Base-by-base conservation (phyloP, 345 rosid genomes). In the Aquilaria yunnanensis region DNA sequence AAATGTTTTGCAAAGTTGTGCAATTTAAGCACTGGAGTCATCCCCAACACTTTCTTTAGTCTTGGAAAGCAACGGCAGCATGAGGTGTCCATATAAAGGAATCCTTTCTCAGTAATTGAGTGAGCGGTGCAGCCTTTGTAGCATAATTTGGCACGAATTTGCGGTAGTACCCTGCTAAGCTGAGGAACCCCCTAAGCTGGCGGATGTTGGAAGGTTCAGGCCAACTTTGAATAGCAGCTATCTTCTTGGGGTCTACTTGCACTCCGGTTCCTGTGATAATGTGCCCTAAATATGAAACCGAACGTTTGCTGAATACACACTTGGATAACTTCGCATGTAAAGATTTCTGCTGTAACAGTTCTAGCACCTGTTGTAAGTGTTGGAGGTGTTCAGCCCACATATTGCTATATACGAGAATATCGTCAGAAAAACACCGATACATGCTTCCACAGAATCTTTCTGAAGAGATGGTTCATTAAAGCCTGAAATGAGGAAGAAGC, bases 261-360 rank as follows among this genome's bases (percentile, higher is more conserved):
- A 30, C 30, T 10, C 52, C 67, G 6, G 12, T 6, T 13, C 32
- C 50, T 12, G 50, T 10, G 2, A 63, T 34, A 14, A 54, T 32
- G 11, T 65, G 69, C 1, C 69, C 62, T 14, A 65, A 47, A 33
- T 57, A 65, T 0, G 54, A 50, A 0, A 64, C 29, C 6, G 23
- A 14, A 1, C 14, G 2, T 12, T 48, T 46, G 5, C 1, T 1
- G 33, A 61, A 61, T 3, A 4, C 5, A 13, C 65, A 61, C 49
- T 61, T 61, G 5, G 14, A 1, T 10, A 2, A 0, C 14, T 46
- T 59, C 23, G 62, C 62, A 45, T 5, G 46, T 1, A 59, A 47
- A 1, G 9, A 4, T 12, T 13, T 5, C 0, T 12, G 1, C 4
- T 4, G 7, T 3, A 33, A 13, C n/a, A 14, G 2, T 0, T 12